phyloP scores from a whole-genome alignment of 139 green algal species.

The Zygnema circumcarinatum region DNA sequence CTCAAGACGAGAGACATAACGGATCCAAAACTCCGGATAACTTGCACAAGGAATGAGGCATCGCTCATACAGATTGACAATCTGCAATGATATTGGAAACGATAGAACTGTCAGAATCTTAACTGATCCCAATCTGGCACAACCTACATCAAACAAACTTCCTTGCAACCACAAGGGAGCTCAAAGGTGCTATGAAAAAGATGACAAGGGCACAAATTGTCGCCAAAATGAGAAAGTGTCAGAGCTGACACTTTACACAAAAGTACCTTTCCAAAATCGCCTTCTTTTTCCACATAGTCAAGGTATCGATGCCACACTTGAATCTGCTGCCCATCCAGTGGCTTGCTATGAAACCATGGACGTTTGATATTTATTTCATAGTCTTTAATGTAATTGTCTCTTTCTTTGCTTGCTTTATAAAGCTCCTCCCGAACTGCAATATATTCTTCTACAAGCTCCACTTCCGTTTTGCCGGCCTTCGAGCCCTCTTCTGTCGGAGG shows the following conservation, averaged over 20 bases:
- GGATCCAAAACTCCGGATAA: constrained; percentile 87
- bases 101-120: too few species aligned
- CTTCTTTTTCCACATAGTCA: constrained; percentile 69
- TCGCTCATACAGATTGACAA: constrained; percentile 78
- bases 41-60: constrained; percentile 82
- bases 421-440: constrained; percentile 54
- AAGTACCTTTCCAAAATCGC: constrained; percentile 42
- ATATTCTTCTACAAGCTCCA: constrained; percentile 34
- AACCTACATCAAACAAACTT: too few species aligned
- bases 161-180: too few species aligned
- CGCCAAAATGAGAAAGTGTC: too few species aligned
- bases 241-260: too few species aligned
- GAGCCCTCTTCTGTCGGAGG: background rate
- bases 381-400: constrained; percentile 62
- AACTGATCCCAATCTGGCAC: too few species aligned
- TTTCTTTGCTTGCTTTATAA: constrained; percentile 65
- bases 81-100: constrained; percentile 40
- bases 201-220: too few species aligned
- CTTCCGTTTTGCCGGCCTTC: constrained; percentile 48
- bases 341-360: constrained; percentile 88
- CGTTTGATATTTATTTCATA: constrained; percentile 79
- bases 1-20: constrained; percentile 79
- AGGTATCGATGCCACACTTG: constrained; percentile 81
- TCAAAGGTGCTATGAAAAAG: too few species aligned
- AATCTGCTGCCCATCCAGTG: constrained; percentile 78